These are phyloP conservation scores for Chrysopogon serrulatus DNA, from an alignment of 176 grass and related monocot species.

Conservation along the genomic window DNA sequence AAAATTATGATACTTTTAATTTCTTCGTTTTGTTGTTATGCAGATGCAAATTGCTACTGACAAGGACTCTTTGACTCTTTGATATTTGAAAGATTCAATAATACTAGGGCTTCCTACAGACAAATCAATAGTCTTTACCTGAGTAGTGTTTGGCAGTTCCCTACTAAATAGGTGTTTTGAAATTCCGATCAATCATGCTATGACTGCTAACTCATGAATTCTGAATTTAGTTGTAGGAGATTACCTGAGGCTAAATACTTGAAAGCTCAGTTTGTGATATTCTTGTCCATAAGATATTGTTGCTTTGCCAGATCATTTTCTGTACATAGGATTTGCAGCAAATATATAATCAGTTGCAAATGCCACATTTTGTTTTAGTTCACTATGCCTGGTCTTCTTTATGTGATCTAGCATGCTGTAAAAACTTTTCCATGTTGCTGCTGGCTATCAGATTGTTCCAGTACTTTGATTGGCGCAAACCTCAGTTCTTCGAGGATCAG, in stretches of 20 bases:
- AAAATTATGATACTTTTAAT: neutral
- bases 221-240: neutral
- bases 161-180: neutral
- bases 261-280: neutral
- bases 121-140: neutral
- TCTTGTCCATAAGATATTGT: neutral
- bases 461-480: constrained; percentile 80
- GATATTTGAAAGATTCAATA: neutral
- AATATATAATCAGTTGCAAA: neutral
- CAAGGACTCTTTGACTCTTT: too few species aligned
- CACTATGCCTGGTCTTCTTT: neutral
- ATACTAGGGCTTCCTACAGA: neutral
- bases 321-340: neutral
- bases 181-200: neutral
- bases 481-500: constrained; percentile 74
- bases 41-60: neutral
- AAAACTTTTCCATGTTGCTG: neutral
- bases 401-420: neutral
- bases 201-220: neutral
- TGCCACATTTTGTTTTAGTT: neutral
- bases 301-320: neutral
- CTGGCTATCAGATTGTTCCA: constrained; percentile 65
- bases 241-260: neutral
- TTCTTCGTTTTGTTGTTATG: neutral
- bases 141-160: neutral